Evolutionary conservation across 140 eudicot genomes (phyloP).

Genomic region (Oenanthe javanica): DNA sequence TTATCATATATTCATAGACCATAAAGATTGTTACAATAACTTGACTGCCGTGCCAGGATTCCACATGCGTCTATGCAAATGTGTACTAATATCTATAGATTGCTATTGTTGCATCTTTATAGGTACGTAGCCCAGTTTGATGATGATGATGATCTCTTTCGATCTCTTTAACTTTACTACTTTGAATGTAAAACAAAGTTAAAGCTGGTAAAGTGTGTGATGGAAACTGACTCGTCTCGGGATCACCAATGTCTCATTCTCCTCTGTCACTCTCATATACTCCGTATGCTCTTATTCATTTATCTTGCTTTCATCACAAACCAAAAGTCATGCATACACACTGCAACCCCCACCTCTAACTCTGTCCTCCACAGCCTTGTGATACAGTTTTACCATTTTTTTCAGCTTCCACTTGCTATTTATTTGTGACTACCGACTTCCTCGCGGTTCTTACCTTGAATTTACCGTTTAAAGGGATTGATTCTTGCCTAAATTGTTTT

Average conservation of each 20-base stretch:
- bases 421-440: too few species aligned
- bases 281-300: neutral
- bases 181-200: conserved; percentile 3
- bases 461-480: too few species aligned
- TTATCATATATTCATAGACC: too few species aligned
- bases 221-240: conserved; percentile 4
- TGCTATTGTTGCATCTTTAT: too few species aligned
- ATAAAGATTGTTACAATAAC: too few species aligned
- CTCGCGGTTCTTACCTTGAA: too few species aligned
- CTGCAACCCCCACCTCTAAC: neutral
- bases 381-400: neutral
- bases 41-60: too few species aligned
- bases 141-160: neutral
- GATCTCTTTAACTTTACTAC: neutral
- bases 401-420: neutral
- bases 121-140: too few species aligned
- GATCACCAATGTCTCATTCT: conserved; percentile 5
- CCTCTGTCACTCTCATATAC: conserved; percentile 4
- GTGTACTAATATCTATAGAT: too few species aligned
- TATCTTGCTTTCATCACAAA: conserved; percentile 4
- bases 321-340: neutral
- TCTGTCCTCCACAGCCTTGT: neutral
- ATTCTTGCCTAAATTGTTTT: too few species aligned
- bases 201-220: conserved; percentile 1
- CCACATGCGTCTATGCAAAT: too few species aligned